Conservation (phyloP, 1,284 basidiomycete genomes). For the Moesziomyces sp. region DNA sequence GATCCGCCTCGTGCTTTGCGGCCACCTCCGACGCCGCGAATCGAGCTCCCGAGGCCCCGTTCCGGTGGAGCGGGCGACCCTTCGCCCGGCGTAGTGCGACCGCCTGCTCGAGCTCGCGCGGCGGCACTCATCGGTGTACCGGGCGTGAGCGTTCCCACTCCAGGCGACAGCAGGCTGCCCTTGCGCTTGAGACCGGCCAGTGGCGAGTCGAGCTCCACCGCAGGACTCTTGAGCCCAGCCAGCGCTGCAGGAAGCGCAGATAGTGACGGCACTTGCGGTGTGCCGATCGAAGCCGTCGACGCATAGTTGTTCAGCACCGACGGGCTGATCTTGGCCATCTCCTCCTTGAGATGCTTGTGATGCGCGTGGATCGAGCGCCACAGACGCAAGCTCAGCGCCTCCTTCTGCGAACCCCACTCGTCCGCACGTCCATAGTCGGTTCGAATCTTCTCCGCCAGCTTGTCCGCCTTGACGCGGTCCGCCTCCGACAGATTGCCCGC, state of each 20-base stretch:
- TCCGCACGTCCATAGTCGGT: conserved; percentile 61
- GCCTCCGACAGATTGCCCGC: conserved; percentile 47
- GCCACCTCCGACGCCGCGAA: conserved; percentile 29
- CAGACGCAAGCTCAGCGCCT: conserved; percentile 45
- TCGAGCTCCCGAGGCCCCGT: conserved; percentile 27
- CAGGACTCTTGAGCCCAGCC: conserved; percentile 48
- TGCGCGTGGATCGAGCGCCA: conserved; percentile 60
- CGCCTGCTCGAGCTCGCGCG: conserved; percentile 34
- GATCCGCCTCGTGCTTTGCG: conserved; percentile 42
- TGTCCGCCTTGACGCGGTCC: conserved; percentile 56
- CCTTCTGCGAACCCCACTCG: conserved; percentile 62
- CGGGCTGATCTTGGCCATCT: conserved; percentile 57
- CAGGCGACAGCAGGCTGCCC: conserved; percentile 28
- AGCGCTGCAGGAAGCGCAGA: conserved; percentile 38
- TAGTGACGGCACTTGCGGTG: conserved; percentile 36
- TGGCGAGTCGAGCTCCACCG: conserved; percentile 42
- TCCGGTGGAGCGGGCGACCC: conserved; percentile 46
- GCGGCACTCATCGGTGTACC: conserved; percentile 41
- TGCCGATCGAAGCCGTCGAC: conserved; percentile 36
- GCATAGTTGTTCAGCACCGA: conserved; percentile 57
- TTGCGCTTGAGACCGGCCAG: conserved; percentile 41
- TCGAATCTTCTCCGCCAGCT: conserved; percentile 57
- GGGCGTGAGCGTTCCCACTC: conserved; percentile 24
- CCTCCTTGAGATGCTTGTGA: conserved; percentile 50
- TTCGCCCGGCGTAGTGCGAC: conserved; percentile 43